A percentile compares a stretch with the other conserved stretches of the same genome.
Conservation (phyloP, 1,139 yeast species). For the Kodamaea sp. region DNA sequence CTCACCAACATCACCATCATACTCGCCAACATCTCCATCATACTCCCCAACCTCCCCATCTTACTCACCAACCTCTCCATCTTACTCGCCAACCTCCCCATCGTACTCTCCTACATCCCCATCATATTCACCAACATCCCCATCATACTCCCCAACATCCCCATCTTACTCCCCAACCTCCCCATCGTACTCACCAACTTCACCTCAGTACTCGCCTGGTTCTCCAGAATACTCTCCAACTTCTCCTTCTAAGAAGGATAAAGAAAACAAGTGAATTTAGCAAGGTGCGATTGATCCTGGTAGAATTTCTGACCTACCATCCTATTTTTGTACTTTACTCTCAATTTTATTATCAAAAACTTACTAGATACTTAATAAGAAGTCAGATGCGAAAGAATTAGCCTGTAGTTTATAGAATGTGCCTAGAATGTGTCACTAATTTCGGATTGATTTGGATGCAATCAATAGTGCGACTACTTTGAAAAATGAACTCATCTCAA, state of each 20-base stretch:
- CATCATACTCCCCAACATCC: slow-evolving; percentile 60
- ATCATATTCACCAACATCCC: slow-evolving; percentile 58
- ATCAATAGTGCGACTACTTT: too few species aligned
- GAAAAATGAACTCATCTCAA: slow-evolving; percentile 1
- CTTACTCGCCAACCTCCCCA: slow-evolving; percentile 56
- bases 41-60: slow-evolving; percentile 65
- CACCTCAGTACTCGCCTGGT: slow-evolving; percentile 59
- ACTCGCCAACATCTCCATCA: slow-evolving; percentile 66
- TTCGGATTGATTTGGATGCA: too few species aligned
- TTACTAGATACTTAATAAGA: too few species aligned
- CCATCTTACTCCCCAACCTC: slow-evolving; percentile 65
- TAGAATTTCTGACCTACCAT: slow-evolving; percentile 8
- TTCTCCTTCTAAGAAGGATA: slow-evolving; percentile 26
- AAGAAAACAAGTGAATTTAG: slow-evolving; percentile 13
- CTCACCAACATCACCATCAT: slow-evolving; percentile 63
- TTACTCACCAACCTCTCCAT: slow-evolving; percentile 52
- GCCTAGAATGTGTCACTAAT: too few species aligned
- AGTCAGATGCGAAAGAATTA: too few species aligned
- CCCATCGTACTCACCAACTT: slow-evolving; percentile 52
- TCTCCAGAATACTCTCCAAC: slow-evolving; percentile 41
- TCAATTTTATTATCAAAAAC: too few species aligned
- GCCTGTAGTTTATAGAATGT: too few species aligned
- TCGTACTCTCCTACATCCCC: slow-evolving; percentile 64
- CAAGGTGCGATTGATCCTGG: too few species aligned
- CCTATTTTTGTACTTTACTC: slow-evolving; percentile 11